phyloP scores from a whole-genome alignment of 176 grass and related monocot genomes.

The Aechmea fasciata region DNA sequence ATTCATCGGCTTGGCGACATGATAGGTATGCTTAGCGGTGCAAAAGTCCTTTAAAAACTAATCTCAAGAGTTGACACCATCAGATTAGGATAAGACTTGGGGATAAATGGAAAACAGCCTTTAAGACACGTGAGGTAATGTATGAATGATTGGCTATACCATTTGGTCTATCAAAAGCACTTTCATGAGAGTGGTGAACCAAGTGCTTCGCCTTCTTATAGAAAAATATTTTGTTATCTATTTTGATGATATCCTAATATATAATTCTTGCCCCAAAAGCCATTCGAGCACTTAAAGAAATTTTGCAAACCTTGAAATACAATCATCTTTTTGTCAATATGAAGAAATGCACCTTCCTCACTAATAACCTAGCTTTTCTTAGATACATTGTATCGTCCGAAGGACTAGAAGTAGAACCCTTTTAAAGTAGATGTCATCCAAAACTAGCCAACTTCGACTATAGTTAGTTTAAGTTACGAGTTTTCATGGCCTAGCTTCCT shows the following conservation, averaged over 20 bases:
- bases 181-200: constrained; percentile 18
- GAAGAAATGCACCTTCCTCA: constrained; percentile 16
- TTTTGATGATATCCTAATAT: constrained; percentile 26
- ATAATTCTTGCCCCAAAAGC: neutral
- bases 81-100: constrained; percentile 11
- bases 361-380: too few species aligned
- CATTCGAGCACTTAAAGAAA: constrained; percentile 12
- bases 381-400: too few species aligned
- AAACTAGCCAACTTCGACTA: too few species aligned
- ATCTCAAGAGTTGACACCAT: constrained; percentile 5
- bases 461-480: too few species aligned
- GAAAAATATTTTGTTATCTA: constrained; percentile 11
- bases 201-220: constrained; percentile 6
- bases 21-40: constrained; percentile 14
- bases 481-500: too few species aligned
- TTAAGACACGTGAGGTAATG: constrained; percentile 17
- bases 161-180: constrained; percentile 25
- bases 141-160: constrained; percentile 21
- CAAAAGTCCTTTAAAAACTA: constrained; percentile 8
- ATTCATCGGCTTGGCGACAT: constrained; percentile 21
- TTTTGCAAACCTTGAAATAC: constrained; percentile 3
- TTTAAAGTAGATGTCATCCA: too few species aligned
- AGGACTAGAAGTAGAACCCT: too few species aligned
- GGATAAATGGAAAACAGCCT: constrained; percentile 17
- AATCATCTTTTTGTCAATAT: constrained; percentile 8